phyloP scores from a whole-genome alignment of 169 alveolate genomes.

The Blepharisma undulans region DNA sequence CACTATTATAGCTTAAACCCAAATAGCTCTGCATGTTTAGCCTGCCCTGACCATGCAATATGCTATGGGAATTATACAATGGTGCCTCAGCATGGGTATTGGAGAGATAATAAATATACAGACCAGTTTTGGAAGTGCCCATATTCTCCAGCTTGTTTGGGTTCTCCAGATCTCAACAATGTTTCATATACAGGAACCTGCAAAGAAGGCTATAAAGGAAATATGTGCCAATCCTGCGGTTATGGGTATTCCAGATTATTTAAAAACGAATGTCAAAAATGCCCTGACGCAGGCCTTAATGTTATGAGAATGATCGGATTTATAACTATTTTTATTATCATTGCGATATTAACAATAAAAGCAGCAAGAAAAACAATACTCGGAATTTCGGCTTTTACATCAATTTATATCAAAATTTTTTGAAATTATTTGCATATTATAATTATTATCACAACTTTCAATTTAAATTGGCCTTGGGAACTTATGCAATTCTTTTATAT shows the following conservation, averaged over 20 bases:
- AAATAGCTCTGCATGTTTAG: neutral
- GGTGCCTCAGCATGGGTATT: slow-evolving; percentile 59
- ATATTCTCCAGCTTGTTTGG: slow-evolving; percentile 24
- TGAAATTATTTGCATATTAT: slow-evolving; percentile 50
- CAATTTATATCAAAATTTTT: slow-evolving; percentile 49
- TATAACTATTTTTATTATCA: neutral
- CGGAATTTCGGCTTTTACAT: neutral
- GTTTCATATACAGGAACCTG: neutral
- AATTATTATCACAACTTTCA: slow-evolving; percentile 25
- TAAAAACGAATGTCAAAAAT: neutral
- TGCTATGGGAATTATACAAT: slow-evolving; percentile 55
- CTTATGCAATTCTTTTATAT: slow-evolving; percentile 30
- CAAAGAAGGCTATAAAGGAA: neutral
- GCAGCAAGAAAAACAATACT: slow-evolving; percentile 28
- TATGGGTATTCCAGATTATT: slow-evolving; percentile 36
- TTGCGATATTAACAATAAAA: neutral
- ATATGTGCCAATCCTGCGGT: neutral
- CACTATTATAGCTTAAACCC: neutral
- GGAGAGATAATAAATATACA: slow-evolving; percentile 51
- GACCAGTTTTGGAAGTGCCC: slow-evolving; percentile 48
- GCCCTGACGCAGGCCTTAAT: neutral
- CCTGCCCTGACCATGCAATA: slow-evolving; percentile 37
- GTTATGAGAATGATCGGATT: neutral
- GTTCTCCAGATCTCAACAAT: neutral
- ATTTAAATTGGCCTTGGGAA: slow-evolving; percentile 48